Evolutionary conservation across 83 land plant genomes (phyloP), one percentile per base, ranked within the genome.

Genomic region (Picea mariana): DNA sequence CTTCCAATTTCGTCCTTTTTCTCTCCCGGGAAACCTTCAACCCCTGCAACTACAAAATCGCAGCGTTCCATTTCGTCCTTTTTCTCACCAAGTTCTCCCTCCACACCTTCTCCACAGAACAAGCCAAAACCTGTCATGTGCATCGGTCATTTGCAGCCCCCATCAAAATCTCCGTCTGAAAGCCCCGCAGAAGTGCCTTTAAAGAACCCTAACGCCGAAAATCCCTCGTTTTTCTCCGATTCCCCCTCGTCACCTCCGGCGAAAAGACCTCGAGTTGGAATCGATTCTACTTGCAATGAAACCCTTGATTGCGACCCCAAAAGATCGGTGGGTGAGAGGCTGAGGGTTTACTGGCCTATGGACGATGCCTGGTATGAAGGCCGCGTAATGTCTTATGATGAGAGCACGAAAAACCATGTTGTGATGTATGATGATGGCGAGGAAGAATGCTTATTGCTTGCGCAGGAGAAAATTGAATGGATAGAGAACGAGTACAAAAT

Each of bases 341-440:
- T 97, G 20, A 95, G 81, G 90, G 95, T 95, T 69, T 97, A 87
- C 66, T 95, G 99, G 99, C 96, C 99, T 68, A 67, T 93, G 82
- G 99, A 95, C 80, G 81, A 91, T 75, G 77, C 83, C 26, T 95
- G 96, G 99, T 97, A 95, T 69, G 89, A 87, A 17, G 99, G 99
- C 7, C 16, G 75, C 38, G 93, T 97, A 34, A 88, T 79, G 27
- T 85, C 86, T 23, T 97, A 88, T 31, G 84, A 90, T 80, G 55
- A 83, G 75, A 63, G 34, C 18, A 62, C 87, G 0, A 89, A 88
- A 17, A 87, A 87, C 88, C 96, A 93, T 81, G 73, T 81, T 76
- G 87, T 97, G 40, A 80, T 82, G 68, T 97, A 93, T 61, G 95
- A 95, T 49, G 99, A 97, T 79, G 95, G 85, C 1, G 98, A 97